Base-by-base conservation (phyloP, 305 asterid species). In the Caryopteris hybrid region DNA sequence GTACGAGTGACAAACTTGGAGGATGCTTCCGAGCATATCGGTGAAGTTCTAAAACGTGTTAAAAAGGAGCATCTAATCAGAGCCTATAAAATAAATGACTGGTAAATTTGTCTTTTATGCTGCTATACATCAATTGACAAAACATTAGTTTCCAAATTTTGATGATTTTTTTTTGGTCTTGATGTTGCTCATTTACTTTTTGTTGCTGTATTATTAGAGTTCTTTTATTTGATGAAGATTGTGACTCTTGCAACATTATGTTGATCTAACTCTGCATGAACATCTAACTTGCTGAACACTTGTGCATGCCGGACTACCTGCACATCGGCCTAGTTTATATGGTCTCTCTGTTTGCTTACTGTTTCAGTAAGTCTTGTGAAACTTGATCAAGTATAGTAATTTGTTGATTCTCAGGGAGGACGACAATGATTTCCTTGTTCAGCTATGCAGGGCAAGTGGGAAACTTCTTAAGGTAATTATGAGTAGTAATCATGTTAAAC, bases 1-100 rank as follows among this genome's bases (percentile, higher is more conserved):
- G 99, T 94, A 39, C 90, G 95, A 13, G 96, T 94, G 62, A 91
- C 97, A 20, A 94, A 91, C 80, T 80, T 91, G 86, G 85, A 75
- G 20, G 99, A 94, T 87, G 97, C 99, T 70, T 16, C 97, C 3
- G 97, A 94, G 80, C 96, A 91, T 77, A 94, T 94, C 33, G 96
- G 97, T 31, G 96, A 94, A 81, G 97, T 89, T 75, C 73, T 91
- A 76, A 85, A 77, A 59, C 96, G 97, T 11, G 99, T 93, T 36
- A 93, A 93, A 76, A 89, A 79, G 83, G 90, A 91, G 80, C 96
- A 87, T 74, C 87, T 94, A 14, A 43, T 61, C 64, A 86, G 97
- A 80, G 96, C 97, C 50, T 94, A 94, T 71, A 94, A 88, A 78
- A 89, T 94, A 66, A 64, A 70, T 11, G 77, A 82, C 74, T 91